Conservation (phyloP, 164 flowering plant genomes). For the Sextonia rubra region DNA sequence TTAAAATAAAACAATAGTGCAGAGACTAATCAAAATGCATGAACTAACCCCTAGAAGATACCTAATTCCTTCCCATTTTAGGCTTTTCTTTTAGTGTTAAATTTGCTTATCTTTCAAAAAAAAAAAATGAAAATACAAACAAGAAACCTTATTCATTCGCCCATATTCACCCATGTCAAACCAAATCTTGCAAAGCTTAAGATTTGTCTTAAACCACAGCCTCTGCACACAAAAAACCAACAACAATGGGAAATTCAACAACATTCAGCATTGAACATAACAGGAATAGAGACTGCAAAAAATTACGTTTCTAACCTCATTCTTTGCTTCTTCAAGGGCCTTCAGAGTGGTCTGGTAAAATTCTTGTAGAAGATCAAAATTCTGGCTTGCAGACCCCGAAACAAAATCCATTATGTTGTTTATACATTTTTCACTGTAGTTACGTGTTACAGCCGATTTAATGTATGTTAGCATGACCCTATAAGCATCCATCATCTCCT, state of each 20-base stretch:
- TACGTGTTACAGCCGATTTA: conserved; percentile 95
- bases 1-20: not conserved
- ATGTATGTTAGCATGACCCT: conserved; percentile 96
- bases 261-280: not conserved
- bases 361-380: conserved; percentile 80
- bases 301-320: conserved; percentile 56
- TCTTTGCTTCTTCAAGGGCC: conserved; percentile 99
- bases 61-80: conserved; percentile 78
- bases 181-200: conserved; percentile 97
- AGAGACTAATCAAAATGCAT: not conserved
- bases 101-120: no score
- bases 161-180: conserved; percentile 99
- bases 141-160: conserved; percentile 89
- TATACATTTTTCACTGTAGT: conserved; percentile 97
- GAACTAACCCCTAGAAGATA: conserved; percentile 17
- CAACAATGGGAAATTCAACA: not conserved
- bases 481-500: conserved; percentile 96
- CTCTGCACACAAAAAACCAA: conserved; percentile 57
- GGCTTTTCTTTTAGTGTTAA: no score
- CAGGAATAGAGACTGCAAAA: not conserved
- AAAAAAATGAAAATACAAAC: no score
- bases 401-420: conserved; percentile 97
- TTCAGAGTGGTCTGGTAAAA: conserved; percentile 91
- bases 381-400: conserved; percentile 96
- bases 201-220: conserved; percentile 99